Conservation (phyloP, 225 moss, liverwort and hornwort species). For the Ulota crispa region DNA sequence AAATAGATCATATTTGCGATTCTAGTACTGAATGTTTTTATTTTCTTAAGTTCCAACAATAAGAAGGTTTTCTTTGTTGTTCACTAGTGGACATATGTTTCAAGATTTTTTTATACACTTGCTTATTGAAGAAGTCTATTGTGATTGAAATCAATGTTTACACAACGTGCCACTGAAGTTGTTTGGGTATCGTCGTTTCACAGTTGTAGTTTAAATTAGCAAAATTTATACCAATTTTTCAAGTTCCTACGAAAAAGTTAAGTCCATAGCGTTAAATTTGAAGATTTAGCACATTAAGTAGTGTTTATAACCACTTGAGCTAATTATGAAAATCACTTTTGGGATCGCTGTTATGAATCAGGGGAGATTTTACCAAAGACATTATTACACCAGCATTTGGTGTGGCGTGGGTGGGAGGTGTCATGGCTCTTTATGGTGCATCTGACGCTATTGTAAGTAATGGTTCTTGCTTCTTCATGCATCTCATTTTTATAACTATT, state of each 20-base stretch:
- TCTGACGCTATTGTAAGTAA: constrained; percentile 78
- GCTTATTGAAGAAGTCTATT: neutral
- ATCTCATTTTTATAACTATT: neutral
- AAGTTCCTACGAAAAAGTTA: no score
- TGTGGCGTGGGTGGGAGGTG: constrained; percentile 94
- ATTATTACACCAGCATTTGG: constrained; percentile 82
- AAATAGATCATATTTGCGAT: neutral
- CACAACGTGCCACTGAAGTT: neutral
- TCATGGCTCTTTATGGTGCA: constrained; percentile 89
- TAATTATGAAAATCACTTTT: no score
- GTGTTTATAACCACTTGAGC: no score
- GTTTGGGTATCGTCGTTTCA: neutral
- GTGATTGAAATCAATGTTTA: neutral
- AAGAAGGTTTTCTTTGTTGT: neutral
- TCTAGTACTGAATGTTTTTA: neutral
- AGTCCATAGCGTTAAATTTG: no score
- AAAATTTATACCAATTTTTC: no score
- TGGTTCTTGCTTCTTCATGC: neutral
- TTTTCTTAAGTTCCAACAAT: neutral
- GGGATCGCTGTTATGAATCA: constrained; percentile 23
- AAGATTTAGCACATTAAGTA: no score
- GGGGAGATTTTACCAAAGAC: constrained; percentile 93
- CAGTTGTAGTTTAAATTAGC: no score
- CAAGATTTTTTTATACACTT: neutral
- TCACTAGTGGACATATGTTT: neutral